Conservation (phyloP, 768 basidiomycete genomes). For the Neoboletus subvelutipes region DNA sequence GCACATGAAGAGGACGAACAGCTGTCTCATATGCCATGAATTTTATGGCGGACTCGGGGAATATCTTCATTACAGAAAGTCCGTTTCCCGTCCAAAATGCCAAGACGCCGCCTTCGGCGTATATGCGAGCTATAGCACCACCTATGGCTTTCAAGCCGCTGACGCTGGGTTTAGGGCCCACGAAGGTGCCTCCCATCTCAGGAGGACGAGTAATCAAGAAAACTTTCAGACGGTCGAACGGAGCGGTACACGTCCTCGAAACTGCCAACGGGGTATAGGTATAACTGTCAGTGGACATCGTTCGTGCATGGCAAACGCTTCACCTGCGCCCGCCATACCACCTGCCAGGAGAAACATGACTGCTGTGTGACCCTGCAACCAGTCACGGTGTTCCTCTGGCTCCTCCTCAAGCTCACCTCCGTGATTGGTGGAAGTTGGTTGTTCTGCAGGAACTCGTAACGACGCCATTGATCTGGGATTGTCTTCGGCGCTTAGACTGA, state of each 20-base stretch:
- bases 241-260: slow-evolving; percentile 94
- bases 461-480: slow-evolving; percentile 43
- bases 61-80: slow-evolving; percentile 91
- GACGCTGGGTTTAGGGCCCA: slow-evolving; percentile 44
- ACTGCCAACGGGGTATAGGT: slow-evolving; percentile 48
- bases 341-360: slow-evolving; percentile 92
- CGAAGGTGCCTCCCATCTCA: slow-evolving; percentile 58
- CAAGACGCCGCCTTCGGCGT: slow-evolving; percentile 82
- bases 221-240: slow-evolving; percentile 94
- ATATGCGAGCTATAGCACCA: slow-evolving; percentile 76
- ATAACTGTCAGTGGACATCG: slow-evolving; percentile 5
- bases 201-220: slow-evolving; percentile 91
- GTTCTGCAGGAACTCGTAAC: slow-evolving; percentile 14
- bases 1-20: slow-evolving; percentile 46
- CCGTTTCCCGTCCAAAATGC: slow-evolving; percentile 99
- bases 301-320: slow-evolving; percentile 24
- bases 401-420: slow-evolving; percentile 51
- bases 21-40: slow-evolving; percentile 95
- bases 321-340: slow-evolving; percentile 91
- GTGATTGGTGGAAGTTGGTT: slow-evolving; percentile 25
- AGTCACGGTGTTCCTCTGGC: slow-evolving; percentile 57
- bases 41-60: slow-evolving; percentile 98
- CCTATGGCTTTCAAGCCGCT: slow-evolving; percentile 63
- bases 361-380: slow-evolving; percentile 69
- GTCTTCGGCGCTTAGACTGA: slow-evolving; percentile 75